Evolutionary conservation across 345 rosid genomes (phyloP).

Genomic region (Garcia nutans): DNA sequence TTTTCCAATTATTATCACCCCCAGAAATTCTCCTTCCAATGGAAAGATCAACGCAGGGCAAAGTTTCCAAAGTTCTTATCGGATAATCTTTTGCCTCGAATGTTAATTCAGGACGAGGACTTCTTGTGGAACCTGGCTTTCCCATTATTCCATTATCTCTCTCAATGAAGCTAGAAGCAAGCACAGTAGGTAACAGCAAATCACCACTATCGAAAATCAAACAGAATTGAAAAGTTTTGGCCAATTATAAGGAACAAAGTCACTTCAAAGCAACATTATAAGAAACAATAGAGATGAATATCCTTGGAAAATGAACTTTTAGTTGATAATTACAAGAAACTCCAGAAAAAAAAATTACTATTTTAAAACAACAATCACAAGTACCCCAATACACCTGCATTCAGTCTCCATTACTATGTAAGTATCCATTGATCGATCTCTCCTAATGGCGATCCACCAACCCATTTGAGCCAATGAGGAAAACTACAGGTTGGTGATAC

Average conservation of each 20-base stretch:
- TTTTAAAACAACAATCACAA: neutral
- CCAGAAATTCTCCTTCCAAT: conserved; percentile 55
- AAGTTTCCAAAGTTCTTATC: conserved; percentile 39
- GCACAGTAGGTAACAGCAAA: neutral
- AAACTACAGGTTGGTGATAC: conserved; percentile 34
- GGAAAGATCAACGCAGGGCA: conserved; percentile 48
- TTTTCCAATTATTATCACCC: conserved; percentile 43
- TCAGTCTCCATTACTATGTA: neutral
- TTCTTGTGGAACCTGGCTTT: conserved; percentile 50
- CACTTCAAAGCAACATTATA: neutral
- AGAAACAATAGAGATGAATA: neutral
- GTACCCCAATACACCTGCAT: conserved; percentile 12
- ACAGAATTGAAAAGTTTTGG: neutral
- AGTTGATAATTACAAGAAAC: neutral
- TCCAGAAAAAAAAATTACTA: neutral
- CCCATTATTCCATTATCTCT: conserved; percentile 40
- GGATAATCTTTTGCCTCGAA: conserved; percentile 38
- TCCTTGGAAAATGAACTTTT: neutral
- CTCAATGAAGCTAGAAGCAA: conserved; percentile 20
- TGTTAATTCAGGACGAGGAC: conserved; percentile 37
- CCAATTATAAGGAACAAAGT: neutral
- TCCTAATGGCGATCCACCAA: conserved; percentile 38
- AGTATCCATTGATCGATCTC: conserved; percentile 1
- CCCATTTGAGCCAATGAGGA: conserved; percentile 26
- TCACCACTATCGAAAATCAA: neutral